Base-by-base conservation (phyloP, 176 grass and related monocot species). In the Carex littledalei region DNA sequence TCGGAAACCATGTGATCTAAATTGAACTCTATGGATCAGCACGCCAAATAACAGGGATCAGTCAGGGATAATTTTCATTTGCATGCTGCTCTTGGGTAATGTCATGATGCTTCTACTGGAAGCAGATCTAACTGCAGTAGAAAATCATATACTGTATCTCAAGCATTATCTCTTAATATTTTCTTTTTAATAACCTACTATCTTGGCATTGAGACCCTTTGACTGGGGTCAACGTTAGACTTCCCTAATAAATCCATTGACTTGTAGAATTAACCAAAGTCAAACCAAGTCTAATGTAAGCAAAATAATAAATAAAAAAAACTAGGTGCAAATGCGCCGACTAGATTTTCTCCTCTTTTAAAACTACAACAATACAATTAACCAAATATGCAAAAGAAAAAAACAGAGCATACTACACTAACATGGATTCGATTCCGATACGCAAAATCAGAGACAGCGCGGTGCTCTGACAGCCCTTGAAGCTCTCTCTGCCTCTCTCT, bases 401-500 rank as follows among this genome's bases (percentile, higher is more conserved):
- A 78, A 57, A 56, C 11, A 78, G 54, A 85, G n/a, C 16, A 66
- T 61, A 0, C 17, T 17, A 58, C 0, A 53, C 84, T 78, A 63
- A 97, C 94, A 92, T 93, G 92, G 88, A 97, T 94, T 79, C 88
- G 92, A 67, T 69, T 75, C 54, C 92, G 90, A 47, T 94, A 91
- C 3, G 92, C 87, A 67, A 97, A 97, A 57, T 77, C 14, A 3
- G 95, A 97, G 74, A 97, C 95, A 41, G 90, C 68, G 13, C 85
- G 84, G 59, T 90, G 91, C 47, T 94, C 86, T 4, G 95, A 94
- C 79, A 97, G 84, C 22, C 88, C 89, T 62, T 97, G 95, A 21
- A 97, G 94, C 92, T 97, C 92, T 18, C 91, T 91, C 84, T 89
- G 92, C 18, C 92, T 85, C 61, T 97, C 94, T 74, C 88, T 68